Percentiles rank a stretch among this genome's conserved stretches.
Conservation (phyloP, 208 protist species). For the Strigomonas oncopelti region DNA sequence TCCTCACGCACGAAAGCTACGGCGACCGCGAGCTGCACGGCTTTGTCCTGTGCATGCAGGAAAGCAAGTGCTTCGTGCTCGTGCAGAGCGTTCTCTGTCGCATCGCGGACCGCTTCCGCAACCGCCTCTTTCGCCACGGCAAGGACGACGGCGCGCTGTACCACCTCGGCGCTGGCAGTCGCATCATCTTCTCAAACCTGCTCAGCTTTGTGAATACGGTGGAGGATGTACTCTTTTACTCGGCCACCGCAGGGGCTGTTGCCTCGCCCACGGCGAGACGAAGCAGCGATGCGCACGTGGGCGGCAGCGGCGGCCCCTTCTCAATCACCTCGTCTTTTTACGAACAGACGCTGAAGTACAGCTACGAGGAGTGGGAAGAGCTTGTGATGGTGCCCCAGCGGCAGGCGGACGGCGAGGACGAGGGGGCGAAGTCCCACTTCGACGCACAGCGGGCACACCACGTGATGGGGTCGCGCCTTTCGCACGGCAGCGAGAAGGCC, state of each 20-base stretch:
- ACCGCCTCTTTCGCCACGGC: conserved; percentile 13
- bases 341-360: conserved; percentile 15
- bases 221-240: conserved; percentile 78
- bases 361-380: conserved; percentile 60
- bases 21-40: conserved; percentile 63
- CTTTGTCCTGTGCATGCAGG: conserved; percentile 49
- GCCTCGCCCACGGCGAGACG: background rate
- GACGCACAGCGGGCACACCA: background rate
- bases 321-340: conserved; percentile 2
- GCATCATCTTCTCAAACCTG: conserved; percentile 42
- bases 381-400: conserved; percentile 18
- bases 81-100: conserved; percentile 50
- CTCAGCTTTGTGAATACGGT: conserved; percentile 47
- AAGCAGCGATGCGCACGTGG: background rate
- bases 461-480: conserved; percentile 6
- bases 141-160: conserved; percentile 1
- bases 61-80: conserved; percentile 17
- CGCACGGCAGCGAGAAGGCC: conserved; percentile 23
- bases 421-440: background rate
- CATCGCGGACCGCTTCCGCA: conserved; percentile 56
- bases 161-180: conserved; percentile 32
- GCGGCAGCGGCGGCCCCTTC: conserved; percentile 5
- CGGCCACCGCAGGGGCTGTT: conserved; percentile 10
- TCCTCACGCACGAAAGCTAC: conserved; percentile 58
- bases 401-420: background rate